Base-by-base conservation (phyloP, 1,284 basidiomycete genomes). In the Mycosarcoma maydis region DNA sequence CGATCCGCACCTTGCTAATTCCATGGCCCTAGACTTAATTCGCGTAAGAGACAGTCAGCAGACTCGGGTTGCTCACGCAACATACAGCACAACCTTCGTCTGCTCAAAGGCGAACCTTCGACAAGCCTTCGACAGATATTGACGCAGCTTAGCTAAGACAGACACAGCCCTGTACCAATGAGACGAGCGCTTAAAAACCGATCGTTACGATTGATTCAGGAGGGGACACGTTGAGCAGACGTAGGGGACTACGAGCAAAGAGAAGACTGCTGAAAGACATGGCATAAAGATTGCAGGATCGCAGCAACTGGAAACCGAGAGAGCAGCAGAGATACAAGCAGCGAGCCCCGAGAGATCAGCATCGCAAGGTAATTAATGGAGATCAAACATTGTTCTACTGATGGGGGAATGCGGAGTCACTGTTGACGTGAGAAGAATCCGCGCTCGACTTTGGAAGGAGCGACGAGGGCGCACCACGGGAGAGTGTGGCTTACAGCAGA, bases 401-500 rank as follows among this genome's bases (percentile, higher is more conserved):
- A 23, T 23, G 8, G 23, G 30, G 36, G 17, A 14, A n/a, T n/a
- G n/a, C n/a, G 17, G 20, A 27, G 32, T 37, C 50, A 47, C 55
- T 58, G 32, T 58, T 14, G 46, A 65, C 55, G 58, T 54, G 46
- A 41, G 19, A 29, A 19, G 22, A 53, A 53, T 46, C 32, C 47
- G 61, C 55, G 61, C 61, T 65, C 61, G 26, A 65, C 61, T 65
- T 22, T 57, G 37, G 36, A 49, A 65, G 55, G 61, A 65, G 61
- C 55, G 61, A 65, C 55, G 42, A 48, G 42, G 40, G 37, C 45
- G 17, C 6, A 16, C 33, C 33, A n/a, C 13, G 33, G 33, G 33
- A n/a, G 11, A 34, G n/a, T 10, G 16, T 34, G 33, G 45, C 30
- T 34, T 23, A 33, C 32, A 43, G 44, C 39, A 36, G 42, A 17